Percentiles rank a stretch among this genome's conserved stretches.
Evolutionary conservation across 352 stramenopile species (phyloP).

Genomic region (Globisporangium spinosum): DNA sequence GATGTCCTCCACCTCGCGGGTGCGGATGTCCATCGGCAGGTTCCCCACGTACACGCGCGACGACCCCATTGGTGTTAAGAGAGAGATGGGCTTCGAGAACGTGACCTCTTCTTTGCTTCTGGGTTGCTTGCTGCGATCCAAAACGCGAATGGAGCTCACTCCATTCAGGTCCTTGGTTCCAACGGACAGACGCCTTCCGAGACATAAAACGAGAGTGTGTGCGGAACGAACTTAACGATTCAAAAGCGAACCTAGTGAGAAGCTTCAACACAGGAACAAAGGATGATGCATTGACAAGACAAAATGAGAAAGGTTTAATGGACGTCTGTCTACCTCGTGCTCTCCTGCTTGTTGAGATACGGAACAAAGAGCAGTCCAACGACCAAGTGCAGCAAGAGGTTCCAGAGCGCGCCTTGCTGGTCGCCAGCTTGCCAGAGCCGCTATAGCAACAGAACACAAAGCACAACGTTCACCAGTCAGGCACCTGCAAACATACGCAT

Average conservation of each 20-base stretch:
- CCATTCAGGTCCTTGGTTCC: not conserved
- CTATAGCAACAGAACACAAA: slow-evolving; percentile 23
- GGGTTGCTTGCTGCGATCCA: slow-evolving; percentile 6
- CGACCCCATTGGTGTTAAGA: slow-evolving; percentile 25
- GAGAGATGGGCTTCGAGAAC: not conserved
- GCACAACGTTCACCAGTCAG: not conserved
- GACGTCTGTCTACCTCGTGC: not conserved
- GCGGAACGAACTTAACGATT: not conserved
- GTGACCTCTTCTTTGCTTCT: not conserved
- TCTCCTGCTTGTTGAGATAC: slow-evolving; percentile 58
- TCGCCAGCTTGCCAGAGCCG: slow-evolving; percentile 45
- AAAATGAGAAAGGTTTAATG: not conserved
- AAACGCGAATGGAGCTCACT: slow-evolving; percentile 3
- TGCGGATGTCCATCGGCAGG: slow-evolving; percentile 68
- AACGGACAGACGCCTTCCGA: slow-evolving; percentile 6
- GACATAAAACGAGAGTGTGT: not conserved
- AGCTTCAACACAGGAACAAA: not conserved
- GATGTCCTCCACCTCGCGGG: slow-evolving; percentile 68
- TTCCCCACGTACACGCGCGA: slow-evolving; percentile 69
- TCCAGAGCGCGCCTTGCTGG: slow-evolving; percentile 44
- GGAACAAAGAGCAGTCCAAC: slow-evolving; percentile 55
- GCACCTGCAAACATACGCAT: not conserved
- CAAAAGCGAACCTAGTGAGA: not conserved
- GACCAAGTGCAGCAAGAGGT: slow-evolving; percentile 41
- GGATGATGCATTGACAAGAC: not conserved